Percentiles rank a stretch among this genome's conserved stretches.
These are phyloP conservation scores for Patellifolia procumbens DNA, from an alignment of 179 eudicot species.

Conservation along the genomic window DNA sequence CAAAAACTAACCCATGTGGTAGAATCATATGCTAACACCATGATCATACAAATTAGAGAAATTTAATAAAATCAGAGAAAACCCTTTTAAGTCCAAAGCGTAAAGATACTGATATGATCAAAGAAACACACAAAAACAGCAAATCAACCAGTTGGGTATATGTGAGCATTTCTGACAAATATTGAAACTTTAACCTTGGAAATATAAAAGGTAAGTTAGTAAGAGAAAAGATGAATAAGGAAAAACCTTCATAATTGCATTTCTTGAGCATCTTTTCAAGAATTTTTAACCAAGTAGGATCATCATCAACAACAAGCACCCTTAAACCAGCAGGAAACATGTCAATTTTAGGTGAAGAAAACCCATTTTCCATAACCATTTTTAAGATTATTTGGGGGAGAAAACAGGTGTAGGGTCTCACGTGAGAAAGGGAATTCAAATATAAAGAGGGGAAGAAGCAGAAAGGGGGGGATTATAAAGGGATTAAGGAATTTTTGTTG, in stretches of 20 bases:
- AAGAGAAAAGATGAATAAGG: background rate
- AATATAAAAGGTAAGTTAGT: too few relatives aligned
- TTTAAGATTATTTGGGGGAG: background rate
- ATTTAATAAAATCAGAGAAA: constrained; percentile 5
- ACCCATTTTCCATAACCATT: constrained; percentile 54
- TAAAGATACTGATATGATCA: background rate
- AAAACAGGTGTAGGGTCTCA: background rate
- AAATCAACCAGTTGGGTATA: constrained; percentile 16
- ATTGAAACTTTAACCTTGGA: too few relatives aligned
- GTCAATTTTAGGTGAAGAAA: constrained; percentile 63
- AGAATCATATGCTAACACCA: background rate
- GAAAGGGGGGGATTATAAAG: constrained; percentile 27
- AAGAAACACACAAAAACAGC: background rate
- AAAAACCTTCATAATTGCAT: constrained; percentile 78
- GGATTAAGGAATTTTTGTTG: background rate
- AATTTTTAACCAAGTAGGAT: constrained; percentile 77
- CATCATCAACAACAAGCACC: constrained; percentile 94
- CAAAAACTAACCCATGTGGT: background rate
- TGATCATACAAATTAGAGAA: background rate
- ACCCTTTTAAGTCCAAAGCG: constrained; percentile 2
- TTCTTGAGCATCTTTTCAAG: constrained; percentile 94
- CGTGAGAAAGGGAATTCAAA: constrained; percentile 14
- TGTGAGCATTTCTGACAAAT: too few relatives aligned
- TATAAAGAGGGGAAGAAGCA: constrained; percentile 7
- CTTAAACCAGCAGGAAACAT: constrained; percentile 78